Conservation (phyloP, 352 stramenopile species). For the Globisporangium iwayamae region DNA sequence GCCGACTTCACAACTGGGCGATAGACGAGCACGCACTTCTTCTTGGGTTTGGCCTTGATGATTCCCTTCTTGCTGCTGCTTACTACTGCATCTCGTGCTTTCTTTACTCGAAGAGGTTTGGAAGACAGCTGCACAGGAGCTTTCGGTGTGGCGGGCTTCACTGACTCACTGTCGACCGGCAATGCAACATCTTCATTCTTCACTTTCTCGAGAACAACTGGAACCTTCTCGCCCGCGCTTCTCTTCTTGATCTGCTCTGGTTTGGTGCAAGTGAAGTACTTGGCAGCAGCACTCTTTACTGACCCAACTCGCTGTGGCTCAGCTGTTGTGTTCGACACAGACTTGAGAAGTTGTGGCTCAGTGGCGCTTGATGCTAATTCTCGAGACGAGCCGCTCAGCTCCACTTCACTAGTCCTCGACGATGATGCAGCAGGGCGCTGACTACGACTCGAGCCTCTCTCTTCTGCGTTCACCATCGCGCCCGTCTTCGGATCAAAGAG, state of each 20-base stretch:
- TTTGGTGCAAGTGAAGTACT: background rate
- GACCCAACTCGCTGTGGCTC: background rate
- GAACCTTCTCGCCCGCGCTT: background rate
- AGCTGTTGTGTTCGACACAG: background rate
- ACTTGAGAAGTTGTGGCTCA: background rate
- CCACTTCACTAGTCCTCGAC: background rate
- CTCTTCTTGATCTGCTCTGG: constrained; percentile 1
- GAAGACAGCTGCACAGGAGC: background rate
- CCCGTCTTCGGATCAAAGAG: constrained; percentile 73
- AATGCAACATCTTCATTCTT: background rate
- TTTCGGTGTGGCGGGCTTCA: background rate
- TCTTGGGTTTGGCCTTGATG: constrained; percentile 10
- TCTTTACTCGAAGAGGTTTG: constrained; percentile 2
- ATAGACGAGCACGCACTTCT: constrained; percentile 17
- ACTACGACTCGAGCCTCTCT: constrained; percentile 1
- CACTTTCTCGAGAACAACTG: background rate
- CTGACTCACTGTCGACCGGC: background rate
- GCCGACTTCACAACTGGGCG: constrained; percentile 9
- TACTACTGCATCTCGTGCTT: background rate
- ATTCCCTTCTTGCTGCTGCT: constrained; percentile 5
- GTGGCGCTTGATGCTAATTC: background rate
- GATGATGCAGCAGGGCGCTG: background rate
- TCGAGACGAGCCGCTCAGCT: background rate
- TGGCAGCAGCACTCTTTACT: background rate
- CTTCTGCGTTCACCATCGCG: constrained; percentile 44